Base-by-base conservation (phyloP, 306 rosid genomes). In the Malus domestica region DNA sequence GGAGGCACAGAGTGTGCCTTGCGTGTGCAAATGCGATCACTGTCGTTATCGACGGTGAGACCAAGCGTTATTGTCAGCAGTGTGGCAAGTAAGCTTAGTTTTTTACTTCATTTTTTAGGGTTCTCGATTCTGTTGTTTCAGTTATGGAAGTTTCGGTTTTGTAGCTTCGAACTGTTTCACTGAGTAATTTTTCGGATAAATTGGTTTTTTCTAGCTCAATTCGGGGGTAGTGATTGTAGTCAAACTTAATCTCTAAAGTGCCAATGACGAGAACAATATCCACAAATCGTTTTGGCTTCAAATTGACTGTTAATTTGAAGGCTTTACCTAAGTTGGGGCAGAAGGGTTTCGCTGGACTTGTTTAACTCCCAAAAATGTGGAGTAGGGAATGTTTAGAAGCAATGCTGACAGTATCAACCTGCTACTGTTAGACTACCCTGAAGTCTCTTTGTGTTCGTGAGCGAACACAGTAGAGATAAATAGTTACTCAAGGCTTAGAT, bases 61-160 rank as follows among this genome's bases (percentile, higher is more conserved):
- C 80, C 8, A 92, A 87, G 82, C 85, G 99, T 77, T 96, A 92
- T 78, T 96, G 99, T 67, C 99, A 96, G 74, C 99, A 96, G 93
- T 96, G 99, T 73, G 99, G 99, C 71, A 96, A 96, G 99, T 96
- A 78, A 85, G 93, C 52, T 66, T 15, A 11, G 23, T 78, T 61
- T 72, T 54, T 40, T 32, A 30, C 4, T 80, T 72, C 13, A 13
- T 51, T 72, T 72, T 7, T 71, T 10, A 32, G 63, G 15, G 29
- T 55, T 72, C 13, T 14, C 23, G 38, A 59, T 42, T 72, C 12
- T 14, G 8, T 22, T 23, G 45, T 2, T 14, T 4, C 49, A 35
- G 52, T 16, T 72, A 1, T 32, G 35, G 42, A 8, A 4, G 22
- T 29, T 16, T 29, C 10, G 7, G 27, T 29, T 70, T 51, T 25